A percentile compares a stretch with the other conserved stretches of the same genome.
phyloP scores from a whole-genome alignment of 2,329 filamentous ascomycete species.

The Coniochaeta hoffmannii region DNA sequence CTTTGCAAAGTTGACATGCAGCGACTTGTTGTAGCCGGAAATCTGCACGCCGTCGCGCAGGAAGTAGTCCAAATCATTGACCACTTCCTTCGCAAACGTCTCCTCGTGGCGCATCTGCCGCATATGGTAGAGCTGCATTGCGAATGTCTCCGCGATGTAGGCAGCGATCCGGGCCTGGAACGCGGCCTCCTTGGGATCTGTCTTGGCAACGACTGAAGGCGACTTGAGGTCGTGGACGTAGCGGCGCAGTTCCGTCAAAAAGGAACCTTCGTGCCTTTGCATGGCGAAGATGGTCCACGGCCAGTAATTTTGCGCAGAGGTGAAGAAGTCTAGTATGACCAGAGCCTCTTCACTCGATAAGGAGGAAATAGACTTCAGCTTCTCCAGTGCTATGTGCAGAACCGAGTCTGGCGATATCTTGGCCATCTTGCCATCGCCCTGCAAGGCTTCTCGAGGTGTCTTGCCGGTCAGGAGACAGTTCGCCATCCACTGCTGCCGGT shows the following conservation, averaged over 20 bases:
- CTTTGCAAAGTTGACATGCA: slow-evolving; percentile 76
- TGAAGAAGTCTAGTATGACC: slow-evolving; percentile 78
- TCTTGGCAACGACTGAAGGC: slow-evolving; percentile 42
- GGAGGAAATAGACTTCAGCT: slow-evolving; percentile 57
- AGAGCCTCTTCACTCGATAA: slow-evolving; percentile 60
- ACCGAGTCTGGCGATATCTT: slow-evolving; percentile 53
- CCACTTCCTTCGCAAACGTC: slow-evolving; percentile 60
- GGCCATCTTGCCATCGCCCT: slow-evolving; percentile 43
- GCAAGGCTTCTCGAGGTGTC: slow-evolving; percentile 69
- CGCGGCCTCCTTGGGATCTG: slow-evolving; percentile 49
- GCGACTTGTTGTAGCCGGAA: slow-evolving; percentile 77
- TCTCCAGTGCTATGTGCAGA: slow-evolving; percentile 64
- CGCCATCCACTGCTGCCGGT: slow-evolving; percentile 92
- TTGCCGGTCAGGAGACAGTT: slow-evolving; percentile 86
- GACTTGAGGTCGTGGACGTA: slow-evolving; percentile 57
- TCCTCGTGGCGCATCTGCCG: slow-evolving; percentile 65
- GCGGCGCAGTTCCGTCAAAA: slow-evolving; percentile 63
- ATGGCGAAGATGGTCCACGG: slow-evolving; percentile 84
- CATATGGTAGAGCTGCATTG: slow-evolving; percentile 82
- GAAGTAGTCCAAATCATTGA: slow-evolving; percentile 72
- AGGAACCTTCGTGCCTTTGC: slow-evolving; percentile 63
- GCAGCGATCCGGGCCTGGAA: slow-evolving; percentile 67
- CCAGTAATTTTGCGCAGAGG: slow-evolving; percentile 88
- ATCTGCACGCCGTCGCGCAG: slow-evolving; percentile 70
- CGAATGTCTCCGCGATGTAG: slow-evolving; percentile 77